Base-by-base conservation (phyloP, 2,329 filamentous ascomycete genomes). In the Hypoxylon sp. region DNA sequence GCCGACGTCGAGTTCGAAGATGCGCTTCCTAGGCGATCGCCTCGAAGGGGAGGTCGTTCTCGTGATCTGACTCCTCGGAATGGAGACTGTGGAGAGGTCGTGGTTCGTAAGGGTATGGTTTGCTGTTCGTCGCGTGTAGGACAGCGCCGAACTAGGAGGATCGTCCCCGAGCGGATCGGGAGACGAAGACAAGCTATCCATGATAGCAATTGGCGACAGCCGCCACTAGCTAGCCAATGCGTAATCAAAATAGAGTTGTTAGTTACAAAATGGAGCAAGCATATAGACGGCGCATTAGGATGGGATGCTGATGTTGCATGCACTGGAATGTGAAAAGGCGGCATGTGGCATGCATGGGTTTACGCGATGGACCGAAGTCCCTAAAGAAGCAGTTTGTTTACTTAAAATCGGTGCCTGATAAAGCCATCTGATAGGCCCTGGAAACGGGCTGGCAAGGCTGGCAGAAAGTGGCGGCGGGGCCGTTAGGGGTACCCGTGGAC, bases 1-100 rank as follows among this genome's bases (percentile, higher is more conserved):
- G 48, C 85, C 84, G 24, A 85, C 83, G 65, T 87, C 83, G 32
- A 87, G 80, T 73, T 86, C 81, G 65, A 87, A 87, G 46, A 79
- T 85, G 70, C 82, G 84, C 75, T 85, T 87, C 50, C 84, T 78
- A 39, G 85, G 85, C 43, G 85, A 86, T 15, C 71, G 72, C 17
- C 20, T 76, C 62, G 65, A 39, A 26, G 69, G 66, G 37, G 81
- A 78, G 26, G 76, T 74, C 62, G 74, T 73, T 11, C 80, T 77
- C 17, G 76, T 47, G 80, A 79, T n/a, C 13, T 47, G 44, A 69
- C 80, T 84, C 41, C 79, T 80, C 17, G 83, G 81, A 59, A 81
- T 74, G 70, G 79, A 80, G 49, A 77, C 77, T 46, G 77, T 74
- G 32, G 79, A 79, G 54, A 75, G 76, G 51, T 72, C 65, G 41